Conservation (phyloP, 23 red algal genomes). For the Chondrus crispus region DNA sequence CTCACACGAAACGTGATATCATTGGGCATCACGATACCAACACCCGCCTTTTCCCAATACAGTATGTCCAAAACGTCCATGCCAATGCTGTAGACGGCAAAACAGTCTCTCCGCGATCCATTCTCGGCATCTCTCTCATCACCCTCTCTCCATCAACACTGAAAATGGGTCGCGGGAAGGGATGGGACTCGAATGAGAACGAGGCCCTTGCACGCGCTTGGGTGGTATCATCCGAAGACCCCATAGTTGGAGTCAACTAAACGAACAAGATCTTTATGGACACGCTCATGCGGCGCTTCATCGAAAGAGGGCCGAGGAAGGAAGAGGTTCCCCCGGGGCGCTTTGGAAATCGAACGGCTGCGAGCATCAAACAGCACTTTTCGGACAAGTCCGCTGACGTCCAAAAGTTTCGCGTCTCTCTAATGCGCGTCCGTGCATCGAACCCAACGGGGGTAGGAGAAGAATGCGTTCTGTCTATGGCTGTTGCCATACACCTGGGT, state of each 20-base stretch:
- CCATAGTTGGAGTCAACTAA: background rate
- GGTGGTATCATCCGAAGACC: background rate
- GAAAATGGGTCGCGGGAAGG: background rate
- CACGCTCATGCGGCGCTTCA: background rate
- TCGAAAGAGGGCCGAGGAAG: background rate
- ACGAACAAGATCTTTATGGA: background rate
- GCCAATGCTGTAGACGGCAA: no score
- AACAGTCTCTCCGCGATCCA: no score
- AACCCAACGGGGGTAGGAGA: background rate
- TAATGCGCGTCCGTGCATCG: background rate
- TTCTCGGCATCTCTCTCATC: no score
- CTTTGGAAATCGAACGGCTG: background rate
- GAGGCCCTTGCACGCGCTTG: constrained; percentile 8
- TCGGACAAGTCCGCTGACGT: background rate
- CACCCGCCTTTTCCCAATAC: no score
- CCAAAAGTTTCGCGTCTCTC: background rate
- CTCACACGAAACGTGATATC: no score
- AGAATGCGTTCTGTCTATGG: background rate
- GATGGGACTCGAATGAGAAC: background rate
- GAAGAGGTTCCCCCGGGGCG: background rate
- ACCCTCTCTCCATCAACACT: no score
- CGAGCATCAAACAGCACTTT: background rate
- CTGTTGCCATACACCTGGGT: background rate
- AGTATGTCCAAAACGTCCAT: no score
- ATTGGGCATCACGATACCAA: no score